These are phyloP conservation scores for Diutina pseudorugosa DNA, from an alignment of 1,139 yeast species.

Conservation along the genomic window DNA sequence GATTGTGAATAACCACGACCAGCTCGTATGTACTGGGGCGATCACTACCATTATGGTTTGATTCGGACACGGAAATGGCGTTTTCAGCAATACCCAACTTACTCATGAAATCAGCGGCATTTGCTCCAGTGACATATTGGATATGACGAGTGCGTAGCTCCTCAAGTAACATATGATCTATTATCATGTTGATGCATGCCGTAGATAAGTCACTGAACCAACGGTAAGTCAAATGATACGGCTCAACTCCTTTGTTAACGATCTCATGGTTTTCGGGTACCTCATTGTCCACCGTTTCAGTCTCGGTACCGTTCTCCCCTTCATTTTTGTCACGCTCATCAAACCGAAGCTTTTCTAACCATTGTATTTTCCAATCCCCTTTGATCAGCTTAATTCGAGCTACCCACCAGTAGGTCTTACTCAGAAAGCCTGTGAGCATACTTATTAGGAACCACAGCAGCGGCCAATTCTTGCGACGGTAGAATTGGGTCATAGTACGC, in stretches of 20 bases:
- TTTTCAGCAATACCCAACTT: background rate
- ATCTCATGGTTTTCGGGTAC: background rate
- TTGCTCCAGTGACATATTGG: background rate
- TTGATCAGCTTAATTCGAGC: constrained; percentile 46
- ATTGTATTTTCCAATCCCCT: constrained; percentile 55
- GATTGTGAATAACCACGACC: constrained; percentile 2
- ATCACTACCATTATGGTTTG: background rate
- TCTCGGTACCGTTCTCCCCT: background rate
- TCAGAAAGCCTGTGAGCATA: constrained; percentile 30
- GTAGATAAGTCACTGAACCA: constrained; percentile 39
- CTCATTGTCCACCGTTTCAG: background rate
- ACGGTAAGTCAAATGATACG: constrained; percentile 17
- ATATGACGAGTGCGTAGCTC: constrained; percentile 23
- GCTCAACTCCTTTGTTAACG: background rate
- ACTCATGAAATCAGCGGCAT: background rate
- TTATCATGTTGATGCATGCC: constrained; percentile 44
- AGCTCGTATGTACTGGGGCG: background rate
- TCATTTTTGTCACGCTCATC: constrained; percentile 6
- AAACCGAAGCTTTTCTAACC: constrained; percentile 23
- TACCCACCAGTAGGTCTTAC: constrained; percentile 49
- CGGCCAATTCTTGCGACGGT: constrained; percentile 61
- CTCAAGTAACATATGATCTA: constrained; percentile 51
- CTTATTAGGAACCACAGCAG: constrained; percentile 54
- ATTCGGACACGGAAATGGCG: background rate
- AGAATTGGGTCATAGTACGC: constrained; percentile 26